Percentiles rank a stretch among this genome's conserved stretches.
phyloP scores from a whole-genome alignment of 139 green algal species.

The Yamagishiella unicocca region DNA sequence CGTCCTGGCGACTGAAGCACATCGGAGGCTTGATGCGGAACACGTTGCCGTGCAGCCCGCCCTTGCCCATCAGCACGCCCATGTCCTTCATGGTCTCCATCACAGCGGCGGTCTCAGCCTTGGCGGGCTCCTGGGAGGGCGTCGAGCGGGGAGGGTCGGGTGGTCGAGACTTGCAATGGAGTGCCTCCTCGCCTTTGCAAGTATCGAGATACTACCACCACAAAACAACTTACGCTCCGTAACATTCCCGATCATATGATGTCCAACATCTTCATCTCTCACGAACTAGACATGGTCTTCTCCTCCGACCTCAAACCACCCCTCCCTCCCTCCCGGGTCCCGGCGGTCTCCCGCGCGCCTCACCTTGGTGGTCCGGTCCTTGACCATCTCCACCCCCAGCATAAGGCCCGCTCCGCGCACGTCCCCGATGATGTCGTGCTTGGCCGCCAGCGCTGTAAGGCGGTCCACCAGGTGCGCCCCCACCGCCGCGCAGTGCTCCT shows the following conservation, averaged over 20 bases:
- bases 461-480: conserved; percentile 18
- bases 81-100: conserved; percentile 95
- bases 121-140: conserved; percentile 81
- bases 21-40: conserved; percentile 99
- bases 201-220: too few relatives aligned
- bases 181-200: too few relatives aligned
- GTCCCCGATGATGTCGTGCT: conserved; percentile 79
- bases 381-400: conserved; percentile 97
- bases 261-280: too few relatives aligned
- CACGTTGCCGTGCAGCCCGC: conserved; percentile 93
- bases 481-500: conserved; percentile 75
- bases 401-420: conserved; percentile 95
- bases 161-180: too few relatives aligned
- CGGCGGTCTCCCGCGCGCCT: neutral
- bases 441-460: neutral
- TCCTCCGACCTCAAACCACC: neutral
- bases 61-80: conserved; percentile 97
- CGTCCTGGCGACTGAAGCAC: conserved; percentile 91
- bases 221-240: too few relatives aligned
- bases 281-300: too few relatives aligned
- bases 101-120: conserved; percentile 76
- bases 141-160: neutral
- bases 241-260: too few relatives aligned
- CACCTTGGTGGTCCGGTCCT: conserved; percentile 90
- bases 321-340: neutral